Evolutionary conservation across 2,329 filamentous ascomycete genomes (phyloP).

Genomic region (Leptographium galeiforme): DNA sequence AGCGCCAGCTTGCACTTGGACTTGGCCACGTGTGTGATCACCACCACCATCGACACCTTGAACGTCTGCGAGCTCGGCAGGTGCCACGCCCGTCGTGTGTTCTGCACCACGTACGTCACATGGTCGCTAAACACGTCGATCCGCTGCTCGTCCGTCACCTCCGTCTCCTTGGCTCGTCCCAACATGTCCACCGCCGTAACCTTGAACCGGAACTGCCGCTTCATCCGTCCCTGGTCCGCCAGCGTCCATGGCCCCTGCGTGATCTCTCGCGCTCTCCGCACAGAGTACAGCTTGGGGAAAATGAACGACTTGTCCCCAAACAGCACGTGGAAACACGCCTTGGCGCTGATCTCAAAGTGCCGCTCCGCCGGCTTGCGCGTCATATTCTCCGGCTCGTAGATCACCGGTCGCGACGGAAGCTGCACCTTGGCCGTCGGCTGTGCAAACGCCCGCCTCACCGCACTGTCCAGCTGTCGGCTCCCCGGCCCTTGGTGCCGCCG

Average conservation of each 20-base stretch:
- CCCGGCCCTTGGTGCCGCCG: background rate
- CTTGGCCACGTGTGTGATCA: conserved; percentile 87
- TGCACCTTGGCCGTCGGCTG: conserved; percentile 56
- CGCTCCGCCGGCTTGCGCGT: conserved; percentile 61
- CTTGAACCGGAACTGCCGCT: conserved; percentile 68
- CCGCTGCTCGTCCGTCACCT: conserved; percentile 69
- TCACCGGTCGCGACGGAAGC: conserved; percentile 65
- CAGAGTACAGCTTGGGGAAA: conserved; percentile 82
- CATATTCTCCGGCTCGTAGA: conserved; percentile 76
- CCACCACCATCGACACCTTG: conserved; percentile 74
- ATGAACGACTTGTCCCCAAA: conserved; percentile 95
- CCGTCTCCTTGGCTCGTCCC: conserved; percentile 43
- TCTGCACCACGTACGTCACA: conserved; percentile 50
- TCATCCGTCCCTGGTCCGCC: conserved; percentile 55
- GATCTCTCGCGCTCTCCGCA: conserved; percentile 65
- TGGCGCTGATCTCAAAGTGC: conserved; percentile 81
- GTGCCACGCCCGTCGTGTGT: conserved; percentile 61
- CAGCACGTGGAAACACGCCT: conserved; percentile 88
- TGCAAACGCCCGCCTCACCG: conserved; percentile 5
- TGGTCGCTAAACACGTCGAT: conserved; percentile 77
- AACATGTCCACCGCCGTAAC: conserved; percentile 55
- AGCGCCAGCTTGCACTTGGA: conserved; percentile 84
- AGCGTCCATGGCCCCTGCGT: conserved; percentile 76
- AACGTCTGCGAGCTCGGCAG: conserved; percentile 70
- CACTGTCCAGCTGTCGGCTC: background rate